These are phyloP conservation scores for Trapa incisa DNA, from an alignment of 345 rosid genomes.

Conservation along the genomic window DNA sequence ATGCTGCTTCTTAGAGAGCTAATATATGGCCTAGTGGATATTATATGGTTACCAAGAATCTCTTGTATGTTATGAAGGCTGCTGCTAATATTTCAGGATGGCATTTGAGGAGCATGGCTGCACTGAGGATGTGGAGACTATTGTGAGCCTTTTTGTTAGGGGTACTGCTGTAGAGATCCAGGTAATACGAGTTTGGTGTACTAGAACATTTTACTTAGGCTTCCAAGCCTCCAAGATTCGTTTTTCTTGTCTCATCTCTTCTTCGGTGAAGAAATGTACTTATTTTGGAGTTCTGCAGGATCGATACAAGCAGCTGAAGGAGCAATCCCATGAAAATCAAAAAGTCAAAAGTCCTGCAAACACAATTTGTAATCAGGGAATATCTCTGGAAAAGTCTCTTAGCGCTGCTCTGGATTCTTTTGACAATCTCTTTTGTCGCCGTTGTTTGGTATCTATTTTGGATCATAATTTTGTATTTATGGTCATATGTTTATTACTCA, in stretches of 20 bases:
- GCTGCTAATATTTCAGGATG: conserved; percentile 35
- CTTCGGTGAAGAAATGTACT: conserved; percentile 5
- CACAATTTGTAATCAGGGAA: conserved; percentile 37
- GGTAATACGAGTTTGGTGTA: conserved; percentile 26
- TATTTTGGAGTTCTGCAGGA: conserved; percentile 45
- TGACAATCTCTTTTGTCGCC: conserved; percentile 97
- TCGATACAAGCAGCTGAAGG: conserved; percentile 46
- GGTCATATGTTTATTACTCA: conserved; percentile 4
- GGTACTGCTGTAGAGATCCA: conserved; percentile 49
- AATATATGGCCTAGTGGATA: background rate
- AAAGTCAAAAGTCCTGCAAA: conserved; percentile 28
- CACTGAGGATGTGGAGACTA: conserved; percentile 50
- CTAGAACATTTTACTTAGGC: conserved; percentile 3
- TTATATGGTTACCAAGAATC: background rate
- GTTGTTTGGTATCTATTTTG: conserved; percentile 63
- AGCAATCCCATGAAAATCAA: conserved; percentile 35
- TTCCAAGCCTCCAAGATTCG: background rate
- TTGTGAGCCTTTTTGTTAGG: conserved; percentile 58
- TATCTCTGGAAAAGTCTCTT: conserved; percentile 67
- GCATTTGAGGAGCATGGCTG: conserved; percentile 63
- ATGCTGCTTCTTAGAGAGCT: background rate
- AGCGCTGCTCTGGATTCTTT: conserved; percentile 91
- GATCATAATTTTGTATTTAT: conserved; percentile 6
- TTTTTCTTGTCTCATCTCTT: conserved; percentile 6
- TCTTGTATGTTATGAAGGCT: background rate